A percentile compares a stretch with the other conserved stretches of the same genome.
Evolutionary conservation across 2,329 filamentous ascomycete species (phyloP).

Genomic region (Eurotiales sp.): DNA sequence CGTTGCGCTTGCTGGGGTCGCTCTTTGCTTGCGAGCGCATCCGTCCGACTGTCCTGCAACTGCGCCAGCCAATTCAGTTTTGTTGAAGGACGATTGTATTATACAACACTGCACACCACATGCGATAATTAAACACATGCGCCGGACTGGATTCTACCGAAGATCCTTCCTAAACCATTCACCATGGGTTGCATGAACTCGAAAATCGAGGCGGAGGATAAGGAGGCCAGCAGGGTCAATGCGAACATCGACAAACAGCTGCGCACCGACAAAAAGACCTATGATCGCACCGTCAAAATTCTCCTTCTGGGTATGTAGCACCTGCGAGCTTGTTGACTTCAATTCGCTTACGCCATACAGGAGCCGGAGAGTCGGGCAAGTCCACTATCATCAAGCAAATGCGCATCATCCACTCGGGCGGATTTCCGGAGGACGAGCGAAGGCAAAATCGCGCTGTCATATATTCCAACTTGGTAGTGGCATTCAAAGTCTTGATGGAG

Average conservation of each 20-base stretch:
- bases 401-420: conserved; percentile 93
- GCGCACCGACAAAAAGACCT: conserved; percentile 79
- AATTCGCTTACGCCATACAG: conserved; percentile 43
- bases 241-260: conserved; percentile 80
- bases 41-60: background rate
- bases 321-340: background rate
- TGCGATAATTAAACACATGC: background rate
- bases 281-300: conserved; percentile 88
- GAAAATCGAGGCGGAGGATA: conserved; percentile 38
- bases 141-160: background rate
- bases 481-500: conserved; percentile 83
- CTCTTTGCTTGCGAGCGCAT: background rate
- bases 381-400: conserved; percentile 98
- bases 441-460: conserved; percentile 93
- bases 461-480: conserved; percentile 90
- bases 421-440: conserved; percentile 84
- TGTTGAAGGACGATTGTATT: no score
- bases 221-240: conserved; percentile 41
- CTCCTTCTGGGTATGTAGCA: conserved; percentile 79
- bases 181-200: conserved; percentile 46
- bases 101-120: no score
- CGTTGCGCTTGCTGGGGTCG: background rate
- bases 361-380: conserved; percentile 92
- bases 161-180: background rate
- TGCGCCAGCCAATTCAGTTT: no score